Base-by-base conservation (phyloP, 2,329 filamentous ascomycete genomes). In the Trichoderma koningii region DNA sequence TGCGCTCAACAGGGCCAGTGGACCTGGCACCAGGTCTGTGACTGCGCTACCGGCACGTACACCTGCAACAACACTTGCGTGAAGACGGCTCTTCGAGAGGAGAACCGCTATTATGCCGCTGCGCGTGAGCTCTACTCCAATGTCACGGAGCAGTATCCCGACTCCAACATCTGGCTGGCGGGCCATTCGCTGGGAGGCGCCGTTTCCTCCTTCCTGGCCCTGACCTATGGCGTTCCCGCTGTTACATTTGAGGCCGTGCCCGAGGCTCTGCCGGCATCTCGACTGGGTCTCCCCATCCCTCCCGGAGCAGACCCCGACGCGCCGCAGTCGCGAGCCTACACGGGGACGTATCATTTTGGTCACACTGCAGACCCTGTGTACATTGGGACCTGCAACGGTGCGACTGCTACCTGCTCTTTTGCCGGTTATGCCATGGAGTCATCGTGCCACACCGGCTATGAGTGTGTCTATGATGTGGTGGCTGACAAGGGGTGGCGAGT, bases 321-420 rank as follows among this genome's bases (percentile, higher is more conserved):
- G 38, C 89, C 92, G 34, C 92, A 96, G 72, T 83, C 85, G 44
- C 83, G 92, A 48, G 78, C 86, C 66, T 85, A 87, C 71, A 96
- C 92, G 0, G 93, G 92, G 14, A 83, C 90, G 0, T 96, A 88
- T 73, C 95, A 99, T 76, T 94, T 97, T 74, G 95, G 95, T 4
- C 93, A 98, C 73, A 98, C 93, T 0, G 95, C 95, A 0, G 95
- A 99, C 76, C 95, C 95, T 0, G 88, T 99, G 41, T 99, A 89
- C 73, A 93, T 97, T 80, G 95, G 95, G 38, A 91, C 89, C 0
- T 98, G 95, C 78, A 97, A 97, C 72, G 91, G 91, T 38, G 92
- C 91, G 3, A 93, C 91, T 2, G 93, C 94, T 3, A 88, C 89
- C 12, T 98, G 95, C 76, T 95, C 93, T 0, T 88, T 96, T 72